phyloP scores from a whole-genome alignment of 176 grass and related monocot species.

The Aegilops bicornis region DNA sequence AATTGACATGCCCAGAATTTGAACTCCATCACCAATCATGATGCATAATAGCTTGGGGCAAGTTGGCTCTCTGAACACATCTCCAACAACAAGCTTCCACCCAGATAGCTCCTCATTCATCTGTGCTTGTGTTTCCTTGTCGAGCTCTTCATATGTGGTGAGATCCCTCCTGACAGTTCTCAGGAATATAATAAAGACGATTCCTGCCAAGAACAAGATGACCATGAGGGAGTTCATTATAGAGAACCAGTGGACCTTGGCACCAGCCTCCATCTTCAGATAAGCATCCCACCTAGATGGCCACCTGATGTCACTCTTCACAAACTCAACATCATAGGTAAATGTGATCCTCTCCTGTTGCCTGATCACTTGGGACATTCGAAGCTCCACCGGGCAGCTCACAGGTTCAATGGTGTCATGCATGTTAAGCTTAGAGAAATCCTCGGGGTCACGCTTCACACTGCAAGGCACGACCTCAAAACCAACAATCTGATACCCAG shows the following conservation, averaged over 20 bases:
- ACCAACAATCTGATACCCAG: conserved; percentile 88
- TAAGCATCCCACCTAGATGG: conserved; percentile 90
- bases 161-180: conserved; percentile 86
- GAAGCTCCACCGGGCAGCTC: conserved; percentile 68
- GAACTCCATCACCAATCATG: conserved; percentile 80
- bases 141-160: conserved; percentile 70
- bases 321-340: conserved; percentile 76
- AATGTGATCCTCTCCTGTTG: conserved; percentile 76
- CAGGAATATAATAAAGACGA: conserved; percentile 94
- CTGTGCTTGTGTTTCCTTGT: conserved; percentile 77
- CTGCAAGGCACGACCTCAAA: conserved; percentile 90
- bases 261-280: conserved; percentile 74
- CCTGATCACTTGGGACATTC: conserved; percentile 67
- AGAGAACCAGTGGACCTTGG: conserved; percentile 93
- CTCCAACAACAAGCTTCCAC: conserved; percentile 87
- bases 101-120: conserved; percentile 87
- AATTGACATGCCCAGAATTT: conserved; percentile 73
- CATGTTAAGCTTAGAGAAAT: conserved; percentile 70
- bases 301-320: conserved; percentile 87
- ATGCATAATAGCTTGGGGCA: conserved; percentile 70
- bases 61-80: conserved; percentile 83
- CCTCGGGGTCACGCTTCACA: conserved; percentile 54
- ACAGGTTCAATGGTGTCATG: conserved; percentile 70
- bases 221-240: conserved; percentile 97
- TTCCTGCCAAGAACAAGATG: conserved; percentile 84